These are phyloP conservation scores for Anaeramoeba flamelloides DNA, from an alignment of 78 protist genomes.

Conservation along the genomic window DNA sequence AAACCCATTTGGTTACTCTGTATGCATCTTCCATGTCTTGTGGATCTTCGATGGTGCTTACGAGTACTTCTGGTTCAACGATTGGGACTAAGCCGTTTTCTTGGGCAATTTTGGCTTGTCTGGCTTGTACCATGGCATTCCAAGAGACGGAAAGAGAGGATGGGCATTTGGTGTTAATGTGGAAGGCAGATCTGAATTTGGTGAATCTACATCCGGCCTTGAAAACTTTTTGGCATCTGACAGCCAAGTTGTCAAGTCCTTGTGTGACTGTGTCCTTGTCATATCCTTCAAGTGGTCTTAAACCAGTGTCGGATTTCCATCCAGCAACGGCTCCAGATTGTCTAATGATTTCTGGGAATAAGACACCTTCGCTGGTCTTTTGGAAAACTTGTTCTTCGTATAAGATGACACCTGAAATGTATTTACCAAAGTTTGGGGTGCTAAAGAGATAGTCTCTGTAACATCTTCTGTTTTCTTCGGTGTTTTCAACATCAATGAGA, in stretches of 20 bases:
- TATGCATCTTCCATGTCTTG: slow-evolving; percentile 26
- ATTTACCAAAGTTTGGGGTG: slow-evolving; percentile 38
- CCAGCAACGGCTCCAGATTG: slow-evolving; percentile 58
- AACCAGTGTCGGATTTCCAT: slow-evolving; percentile 67
- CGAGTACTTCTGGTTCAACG: slow-evolving; percentile 80
- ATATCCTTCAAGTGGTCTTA: slow-evolving; percentile 30
- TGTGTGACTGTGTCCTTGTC: slow-evolving; percentile 60
- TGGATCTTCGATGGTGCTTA: slow-evolving; percentile 33
- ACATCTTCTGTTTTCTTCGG: slow-evolving; percentile 59
- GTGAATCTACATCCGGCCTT: slow-evolving; percentile 77
- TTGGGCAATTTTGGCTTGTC: slow-evolving; percentile 74
- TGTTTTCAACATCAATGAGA: slow-evolving; percentile 61
- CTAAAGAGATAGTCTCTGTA: slow-evolving; percentile 68
- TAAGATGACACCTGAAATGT: slow-evolving; percentile 67
- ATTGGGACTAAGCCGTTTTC: slow-evolving; percentile 77
- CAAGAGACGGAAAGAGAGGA: slow-evolving; percentile 47
- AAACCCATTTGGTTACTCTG: slow-evolving; percentile 13
- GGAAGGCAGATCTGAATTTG: slow-evolving; percentile 66
- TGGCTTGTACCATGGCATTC: slow-evolving; percentile 68
- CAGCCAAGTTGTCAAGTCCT: slow-evolving; percentile 67
- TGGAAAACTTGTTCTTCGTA: slow-evolving; percentile 74
- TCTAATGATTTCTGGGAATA: slow-evolving; percentile 43
- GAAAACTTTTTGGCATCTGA: slow-evolving; percentile 56
- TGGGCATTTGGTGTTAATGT: slow-evolving; percentile 29
- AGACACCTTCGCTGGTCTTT: slow-evolving; percentile 45